These are phyloP conservation scores for Harringtonia aguacate DNA, from an alignment of 2,329 filamentous ascomycete genomes.

Conservation along the genomic window DNA sequence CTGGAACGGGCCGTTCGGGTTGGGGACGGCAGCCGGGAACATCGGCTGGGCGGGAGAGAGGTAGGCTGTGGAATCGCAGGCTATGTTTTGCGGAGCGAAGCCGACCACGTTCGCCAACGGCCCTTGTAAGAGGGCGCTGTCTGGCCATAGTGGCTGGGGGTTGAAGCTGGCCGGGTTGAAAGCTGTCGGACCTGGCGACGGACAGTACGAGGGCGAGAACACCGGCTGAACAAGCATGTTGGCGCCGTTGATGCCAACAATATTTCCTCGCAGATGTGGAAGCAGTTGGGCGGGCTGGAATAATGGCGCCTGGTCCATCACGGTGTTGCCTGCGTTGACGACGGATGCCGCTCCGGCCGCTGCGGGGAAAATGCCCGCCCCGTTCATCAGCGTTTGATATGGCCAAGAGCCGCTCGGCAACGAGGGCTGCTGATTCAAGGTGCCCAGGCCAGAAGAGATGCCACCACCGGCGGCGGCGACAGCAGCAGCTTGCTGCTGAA, in stretches of 20 bases:
- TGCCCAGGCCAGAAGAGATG: not conserved
- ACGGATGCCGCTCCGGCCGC: constrained; percentile 8
- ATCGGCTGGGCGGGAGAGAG: constrained; percentile 17
- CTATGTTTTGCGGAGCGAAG: constrained; percentile 23
- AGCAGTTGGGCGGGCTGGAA: not conserved
- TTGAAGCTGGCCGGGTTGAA: constrained; percentile 28
- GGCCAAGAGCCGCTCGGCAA: not conserved
- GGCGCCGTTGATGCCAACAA: constrained; percentile 8
- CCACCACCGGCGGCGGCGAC: not conserved
- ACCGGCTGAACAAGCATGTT: constrained; percentile 16
- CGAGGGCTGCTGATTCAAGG: not conserved
- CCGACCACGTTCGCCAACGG: constrained; percentile 16
- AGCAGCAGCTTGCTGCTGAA: constrained; percentile 1
- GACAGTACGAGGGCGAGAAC: constrained; percentile 21
- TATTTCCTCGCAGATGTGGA: not conserved
- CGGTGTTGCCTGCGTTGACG: not conserved
- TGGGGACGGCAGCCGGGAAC: constrained; percentile 8
- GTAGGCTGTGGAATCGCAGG: constrained; percentile 19
- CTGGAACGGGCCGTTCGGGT: not conserved
- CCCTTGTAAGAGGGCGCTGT: constrained; percentile 18
- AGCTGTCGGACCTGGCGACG: constrained; percentile 24
- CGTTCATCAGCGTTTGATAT: not conserved
- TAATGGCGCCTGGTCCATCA: constrained; percentile 2
- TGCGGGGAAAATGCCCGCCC: not conserved
- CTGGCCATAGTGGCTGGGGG: constrained; percentile 26